These are phyloP conservation scores for Hericium coralloides DNA, from an alignment of 768 basidiomycete genomes.

Conservation along the genomic window DNA sequence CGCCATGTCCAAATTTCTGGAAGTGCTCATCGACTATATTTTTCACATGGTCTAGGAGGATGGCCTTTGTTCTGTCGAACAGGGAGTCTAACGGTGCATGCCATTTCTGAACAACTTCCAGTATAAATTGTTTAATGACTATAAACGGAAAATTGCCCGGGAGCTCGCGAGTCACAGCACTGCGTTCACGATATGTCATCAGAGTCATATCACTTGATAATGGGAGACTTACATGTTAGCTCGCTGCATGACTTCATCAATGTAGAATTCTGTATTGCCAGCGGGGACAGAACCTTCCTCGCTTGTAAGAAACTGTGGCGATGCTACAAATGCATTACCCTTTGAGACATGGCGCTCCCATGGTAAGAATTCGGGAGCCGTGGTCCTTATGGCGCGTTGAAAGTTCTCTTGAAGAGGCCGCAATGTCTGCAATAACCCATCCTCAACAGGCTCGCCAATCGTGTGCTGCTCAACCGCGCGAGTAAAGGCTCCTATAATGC, in stretches of 20 bases:
- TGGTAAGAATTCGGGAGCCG: slow-evolving; percentile 49
- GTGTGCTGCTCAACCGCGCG: slow-evolving; percentile 34
- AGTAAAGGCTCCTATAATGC: slow-evolving; percentile 34
- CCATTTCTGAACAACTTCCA: slow-evolving; percentile 39
- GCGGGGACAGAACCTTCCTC: too few species aligned
- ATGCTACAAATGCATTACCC: background rate
- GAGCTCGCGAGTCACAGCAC: slow-evolving; percentile 63
- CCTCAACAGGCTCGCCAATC: slow-evolving; percentile 39
- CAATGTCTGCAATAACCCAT: slow-evolving; percentile 47
- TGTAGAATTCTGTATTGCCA: slow-evolving; percentile 14
- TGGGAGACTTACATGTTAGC: slow-evolving; percentile 32
- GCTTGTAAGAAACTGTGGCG: too few species aligned
- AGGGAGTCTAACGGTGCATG: slow-evolving; percentile 34
- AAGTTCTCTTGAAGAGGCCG: slow-evolving; percentile 39
- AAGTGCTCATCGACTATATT: slow-evolving; percentile 38
- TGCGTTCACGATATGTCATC: slow-evolving; percentile 17
- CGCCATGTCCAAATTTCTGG: slow-evolving; percentile 39
- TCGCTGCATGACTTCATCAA: slow-evolving; percentile 38
- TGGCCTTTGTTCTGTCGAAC: slow-evolving; percentile 29
- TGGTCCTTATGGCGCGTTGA: slow-evolving; percentile 33
- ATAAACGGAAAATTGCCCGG: slow-evolving; percentile 60
- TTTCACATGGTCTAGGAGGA: slow-evolving; percentile 31
- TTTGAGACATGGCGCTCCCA: slow-evolving; percentile 22
- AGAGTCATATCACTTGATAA: background rate
- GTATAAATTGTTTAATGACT: slow-evolving; percentile 45